Percentiles rank a stretch among this genome's conserved stretches.
These are phyloP conservation scores for Suillus subalutaceus DNA, from an alignment of 768 basidiomycete species.

Conservation along the genomic window DNA sequence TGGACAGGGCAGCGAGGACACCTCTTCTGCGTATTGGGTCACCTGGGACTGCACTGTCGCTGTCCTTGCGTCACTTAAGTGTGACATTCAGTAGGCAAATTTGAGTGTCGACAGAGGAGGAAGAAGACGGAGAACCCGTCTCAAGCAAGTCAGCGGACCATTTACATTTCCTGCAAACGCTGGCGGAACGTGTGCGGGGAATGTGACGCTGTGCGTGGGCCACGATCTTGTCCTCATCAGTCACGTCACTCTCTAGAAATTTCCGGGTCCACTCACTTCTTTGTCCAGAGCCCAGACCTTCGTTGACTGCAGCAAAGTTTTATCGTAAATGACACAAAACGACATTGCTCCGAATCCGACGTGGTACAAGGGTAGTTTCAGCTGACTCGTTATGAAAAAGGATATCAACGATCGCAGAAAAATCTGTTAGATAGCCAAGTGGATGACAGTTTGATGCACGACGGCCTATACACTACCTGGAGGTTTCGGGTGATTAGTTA, in stretches of 20 bases:
- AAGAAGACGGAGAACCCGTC: conserved; percentile 9
- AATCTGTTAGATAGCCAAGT: not conserved
- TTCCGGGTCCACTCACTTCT: not conserved
- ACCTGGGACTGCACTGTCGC: not conserved
- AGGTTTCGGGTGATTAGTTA: not conserved
- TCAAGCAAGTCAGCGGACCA: conserved; percentile 5
- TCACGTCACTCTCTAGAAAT: conserved; percentile 11
- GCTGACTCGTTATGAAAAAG: not conserved
- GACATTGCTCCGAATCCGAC: not conserved
- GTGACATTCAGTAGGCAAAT: conserved; percentile 6
- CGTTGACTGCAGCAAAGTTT: not conserved
- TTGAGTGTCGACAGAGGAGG: conserved; percentile 2
- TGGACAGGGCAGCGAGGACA: not conserved
- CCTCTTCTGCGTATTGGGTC: conserved; percentile 1
- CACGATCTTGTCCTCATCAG: conserved; percentile 7
- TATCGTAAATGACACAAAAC: not conserved
- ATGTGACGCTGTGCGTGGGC: conserved; percentile 11
- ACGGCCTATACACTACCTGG: not conserved
- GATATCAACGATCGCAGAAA: not conserved
- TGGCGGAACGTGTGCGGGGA: conserved; percentile 11
- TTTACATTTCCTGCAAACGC: conserved; percentile 10
- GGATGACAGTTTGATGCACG: not conserved
- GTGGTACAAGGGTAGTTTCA: not conserved
- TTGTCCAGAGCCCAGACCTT: not conserved
- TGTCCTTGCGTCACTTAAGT: conserved; percentile 1